Evolutionary conservation across 1,284 basidiomycete genomes (phyloP), one percentile per base, ranked within the genome.

Genomic region (Inonotus hispidus): DNA sequence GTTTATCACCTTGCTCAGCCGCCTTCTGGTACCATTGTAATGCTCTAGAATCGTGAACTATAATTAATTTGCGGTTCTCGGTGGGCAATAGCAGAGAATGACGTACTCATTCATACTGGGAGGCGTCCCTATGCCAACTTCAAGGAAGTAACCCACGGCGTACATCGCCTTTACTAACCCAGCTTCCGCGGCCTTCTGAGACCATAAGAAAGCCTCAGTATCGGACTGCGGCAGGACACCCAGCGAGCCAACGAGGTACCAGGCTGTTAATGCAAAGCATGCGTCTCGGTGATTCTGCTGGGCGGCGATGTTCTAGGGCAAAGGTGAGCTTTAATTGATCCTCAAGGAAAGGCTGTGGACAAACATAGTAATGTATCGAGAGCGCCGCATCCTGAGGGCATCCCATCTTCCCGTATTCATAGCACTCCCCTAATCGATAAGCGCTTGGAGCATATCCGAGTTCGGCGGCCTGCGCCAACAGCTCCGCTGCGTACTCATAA

Each of bases 341-440:
- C 59, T 67, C 47, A 10, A 25, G 58, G 29, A 46, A 38, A 25
- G 6, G 45, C 25, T 56, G 32, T 8, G 53, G 46, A 13, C 90
- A 71, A 73, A 95, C 94, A 75, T 99, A 99, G 77, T 98, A 99
- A 76, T 99, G 96, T 69, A 99, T 99, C 54, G 92, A 95, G 61
- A 99, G 79, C 19, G 97, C 96, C 1, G 95, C 86, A 72, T 99
- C 96, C 71, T 95, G 92, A n/a, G 96, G 96, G 70, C 96, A 99
- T 14, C 94, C 95, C 87, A 98, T 92, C 79, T 95, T 95, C 45
- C 96, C 97, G 75, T 98, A 99, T 78, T 99, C 96, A 74, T 99
- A 99, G 75, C 96, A 98, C 75, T 99, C 96, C 49, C 96, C 96
- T 60, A 99, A 78, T 68, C 95, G 88, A 77, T 96, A 95, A 49